These are phyloP conservation scores for Dichotomopilus funicola DNA, from an alignment of 2,329 filamentous ascomycete genomes.

Conservation along the genomic window DNA sequence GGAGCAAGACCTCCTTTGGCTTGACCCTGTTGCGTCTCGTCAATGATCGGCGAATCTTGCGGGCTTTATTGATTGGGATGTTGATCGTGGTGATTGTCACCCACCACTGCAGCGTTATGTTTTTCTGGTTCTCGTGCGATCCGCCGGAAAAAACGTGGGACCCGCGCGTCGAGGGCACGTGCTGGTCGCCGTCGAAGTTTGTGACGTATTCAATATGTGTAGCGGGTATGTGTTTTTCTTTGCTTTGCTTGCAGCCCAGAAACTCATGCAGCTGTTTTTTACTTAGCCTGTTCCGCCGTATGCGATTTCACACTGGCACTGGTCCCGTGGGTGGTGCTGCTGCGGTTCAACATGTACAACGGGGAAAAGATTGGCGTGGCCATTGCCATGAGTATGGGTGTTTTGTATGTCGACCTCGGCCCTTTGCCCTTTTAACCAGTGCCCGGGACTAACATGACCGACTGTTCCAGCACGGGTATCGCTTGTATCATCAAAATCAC, in stretches of 20 bases:
- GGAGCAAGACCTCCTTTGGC: constrained; percentile 35
- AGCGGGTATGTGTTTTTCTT: constrained; percentile 21
- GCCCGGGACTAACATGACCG: background rate
- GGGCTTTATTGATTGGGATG: constrained; percentile 27
- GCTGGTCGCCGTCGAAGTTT: constrained; percentile 19
- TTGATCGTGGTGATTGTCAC: constrained; percentile 30
- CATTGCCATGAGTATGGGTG: constrained; percentile 31
- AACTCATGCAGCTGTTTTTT: no score
- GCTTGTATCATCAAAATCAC: constrained; percentile 26
- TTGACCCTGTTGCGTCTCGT: constrained; percentile 31
- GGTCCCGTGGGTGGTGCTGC: constrained; percentile 28
- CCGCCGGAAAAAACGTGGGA: constrained; percentile 27
- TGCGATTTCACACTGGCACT: constrained; percentile 29
- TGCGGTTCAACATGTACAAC: constrained; percentile 29
- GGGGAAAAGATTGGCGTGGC: constrained; percentile 30
- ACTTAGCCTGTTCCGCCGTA: constrained; percentile 24
- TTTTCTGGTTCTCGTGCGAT: constrained; percentile 28
- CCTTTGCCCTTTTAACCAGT: background rate
- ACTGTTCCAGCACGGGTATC: constrained; percentile 24
- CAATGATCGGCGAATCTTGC: constrained; percentile 20
- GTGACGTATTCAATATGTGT: constrained; percentile 22
- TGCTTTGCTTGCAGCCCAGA: background rate
- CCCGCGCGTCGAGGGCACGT: constrained; percentile 19
- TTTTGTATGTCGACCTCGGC: constrained; percentile 21
- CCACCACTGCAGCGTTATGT: constrained; percentile 23